phyloP scores from a whole-genome alignment of 106 monocot species.

The Acanthochlamys bracteata region DNA sequence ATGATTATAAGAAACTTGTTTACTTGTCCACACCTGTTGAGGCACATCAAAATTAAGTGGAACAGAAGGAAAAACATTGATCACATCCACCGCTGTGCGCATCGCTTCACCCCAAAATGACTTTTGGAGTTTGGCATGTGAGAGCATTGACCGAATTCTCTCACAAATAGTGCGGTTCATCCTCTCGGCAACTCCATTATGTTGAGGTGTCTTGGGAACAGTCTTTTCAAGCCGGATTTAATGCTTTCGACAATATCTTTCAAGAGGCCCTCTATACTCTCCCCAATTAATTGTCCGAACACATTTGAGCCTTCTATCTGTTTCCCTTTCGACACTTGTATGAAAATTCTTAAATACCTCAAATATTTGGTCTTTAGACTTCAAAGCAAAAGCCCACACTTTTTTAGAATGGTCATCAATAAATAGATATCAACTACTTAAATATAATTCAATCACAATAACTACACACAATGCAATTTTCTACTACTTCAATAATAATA shows the following conservation, averaged over 20 bases:
- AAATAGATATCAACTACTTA: too few species aligned
- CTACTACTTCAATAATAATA: too few species aligned
- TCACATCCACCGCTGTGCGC: constrained; percentile 7
- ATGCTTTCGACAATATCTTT: not conserved
- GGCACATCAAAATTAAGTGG: constrained; percentile 1
- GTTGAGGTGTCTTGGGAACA: constrained; percentile 7
- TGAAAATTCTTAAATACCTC: not conserved
- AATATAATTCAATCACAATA: too few species aligned
- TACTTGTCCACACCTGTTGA: constrained; percentile 1
- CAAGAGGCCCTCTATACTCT: not conserved
- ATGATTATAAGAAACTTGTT: constrained; percentile 1
- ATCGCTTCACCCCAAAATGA: constrained; percentile 10
- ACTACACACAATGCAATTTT: too few species aligned
- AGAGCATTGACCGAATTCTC: not conserved
- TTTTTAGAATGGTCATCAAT: constrained; percentile 3
- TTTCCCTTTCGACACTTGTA: constrained; percentile 1
- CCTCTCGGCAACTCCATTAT: constrained; percentile 7
- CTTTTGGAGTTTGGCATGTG: constrained; percentile 1
- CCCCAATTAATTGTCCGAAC: not conserved
- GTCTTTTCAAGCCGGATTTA: not conserved
- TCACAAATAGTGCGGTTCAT: constrained; percentile 4
- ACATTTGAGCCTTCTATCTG: not conserved
- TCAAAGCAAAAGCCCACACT: constrained; percentile 5
- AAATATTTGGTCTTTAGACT: constrained; percentile 1
- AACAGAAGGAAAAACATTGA: constrained; percentile 3